phyloP scores from a whole-genome alignment of 805 yeast species.

The Kluyveromyces nonfermentans region DNA sequence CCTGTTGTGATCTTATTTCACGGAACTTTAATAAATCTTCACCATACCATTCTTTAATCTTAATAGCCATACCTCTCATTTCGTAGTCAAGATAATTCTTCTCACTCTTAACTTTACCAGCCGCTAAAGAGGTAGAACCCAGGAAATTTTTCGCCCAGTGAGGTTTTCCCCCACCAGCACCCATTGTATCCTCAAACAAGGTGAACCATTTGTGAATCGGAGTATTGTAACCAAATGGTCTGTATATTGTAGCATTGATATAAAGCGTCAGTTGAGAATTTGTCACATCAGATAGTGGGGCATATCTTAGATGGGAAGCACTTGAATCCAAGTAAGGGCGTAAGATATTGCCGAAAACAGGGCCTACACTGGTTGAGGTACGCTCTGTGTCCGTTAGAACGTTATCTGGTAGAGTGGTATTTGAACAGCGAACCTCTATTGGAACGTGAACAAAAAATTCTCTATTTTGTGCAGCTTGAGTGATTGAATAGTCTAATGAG shows the following conservation, averaged over 20 bases:
- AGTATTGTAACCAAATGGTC: conserved; percentile 78
- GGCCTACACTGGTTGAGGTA: conserved; percentile 53
- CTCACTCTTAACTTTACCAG: conserved; percentile 27
- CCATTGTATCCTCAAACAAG: conserved; percentile 70
- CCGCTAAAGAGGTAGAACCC: conserved; percentile 39
- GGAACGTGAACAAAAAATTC: conserved; percentile 90
- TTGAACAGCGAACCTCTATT: conserved; percentile 87
- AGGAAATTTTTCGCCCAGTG: conserved; percentile 98
- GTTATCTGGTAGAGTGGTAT: conserved; percentile 46
- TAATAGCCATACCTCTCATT: conserved; percentile 70
- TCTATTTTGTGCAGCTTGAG: conserved; percentile 46
- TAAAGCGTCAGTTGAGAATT: conserved; percentile 77
- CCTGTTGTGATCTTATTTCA: conserved; percentile 53
- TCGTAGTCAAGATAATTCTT: conserved; percentile 45
- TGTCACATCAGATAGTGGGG: conserved; percentile 36
- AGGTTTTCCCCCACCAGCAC: conserved; percentile 81
- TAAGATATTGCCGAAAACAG: conserved; percentile 73
- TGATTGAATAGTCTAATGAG: conserved; percentile 52
- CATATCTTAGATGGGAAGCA: conserved; percentile 49
- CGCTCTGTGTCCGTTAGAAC: conserved; percentile 43
- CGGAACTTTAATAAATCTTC: conserved; percentile 54
- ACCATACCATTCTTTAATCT: conserved; percentile 73
- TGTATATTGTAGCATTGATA: conserved; percentile 88
- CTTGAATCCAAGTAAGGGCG: conserved; percentile 79
- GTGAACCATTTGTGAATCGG: conserved; percentile 74